A percentile compares a stretch with the other conserved stretches of the same genome.
These are phyloP conservation scores for Cladosporium halotolerans DNA, from an alignment of 2,329 filamentous ascomycete genomes.

Conservation along the genomic window DNA sequence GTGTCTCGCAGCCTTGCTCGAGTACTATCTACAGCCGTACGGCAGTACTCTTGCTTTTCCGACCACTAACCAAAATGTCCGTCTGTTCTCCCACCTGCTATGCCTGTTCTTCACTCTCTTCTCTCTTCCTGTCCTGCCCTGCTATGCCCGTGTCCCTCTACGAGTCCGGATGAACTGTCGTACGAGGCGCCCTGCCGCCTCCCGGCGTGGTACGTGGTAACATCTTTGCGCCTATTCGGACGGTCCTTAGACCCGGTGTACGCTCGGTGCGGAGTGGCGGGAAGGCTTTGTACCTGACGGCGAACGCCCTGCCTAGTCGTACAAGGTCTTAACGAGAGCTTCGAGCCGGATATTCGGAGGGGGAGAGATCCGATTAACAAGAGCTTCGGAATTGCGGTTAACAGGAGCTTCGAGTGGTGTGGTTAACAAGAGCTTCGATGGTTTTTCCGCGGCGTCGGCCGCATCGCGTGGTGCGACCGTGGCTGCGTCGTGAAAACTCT, in stretches of 20 bases:
- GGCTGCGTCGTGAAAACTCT: neutral
- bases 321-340: neutral
- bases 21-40: neutral
- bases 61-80: neutral
- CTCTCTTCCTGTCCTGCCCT: neutral
- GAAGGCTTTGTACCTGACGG: neutral
- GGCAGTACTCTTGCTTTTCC: neutral
- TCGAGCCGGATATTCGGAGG: neutral
- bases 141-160: neutral
- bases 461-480: neutral
- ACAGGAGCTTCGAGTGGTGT: neutral
- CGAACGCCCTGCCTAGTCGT: neutral
- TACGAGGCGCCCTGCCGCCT: neutral
- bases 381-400: neutral
- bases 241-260: neutral
- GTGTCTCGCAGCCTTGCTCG: neutral
- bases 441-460: neutral
- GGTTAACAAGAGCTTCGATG: neutral
- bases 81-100: neutral
- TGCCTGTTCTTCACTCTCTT: neutral
- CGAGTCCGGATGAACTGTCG: neutral
- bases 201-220: neutral
- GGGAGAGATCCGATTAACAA: neutral
- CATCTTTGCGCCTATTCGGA: neutral
- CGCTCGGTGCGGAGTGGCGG: neutral